Percentiles rank a stretch among this genome's conserved stretches.
These are phyloP conservation scores for Ophiostoma sp. DNA, from an alignment of 2,329 filamentous ascomycete species.

Conservation along the genomic window DNA sequence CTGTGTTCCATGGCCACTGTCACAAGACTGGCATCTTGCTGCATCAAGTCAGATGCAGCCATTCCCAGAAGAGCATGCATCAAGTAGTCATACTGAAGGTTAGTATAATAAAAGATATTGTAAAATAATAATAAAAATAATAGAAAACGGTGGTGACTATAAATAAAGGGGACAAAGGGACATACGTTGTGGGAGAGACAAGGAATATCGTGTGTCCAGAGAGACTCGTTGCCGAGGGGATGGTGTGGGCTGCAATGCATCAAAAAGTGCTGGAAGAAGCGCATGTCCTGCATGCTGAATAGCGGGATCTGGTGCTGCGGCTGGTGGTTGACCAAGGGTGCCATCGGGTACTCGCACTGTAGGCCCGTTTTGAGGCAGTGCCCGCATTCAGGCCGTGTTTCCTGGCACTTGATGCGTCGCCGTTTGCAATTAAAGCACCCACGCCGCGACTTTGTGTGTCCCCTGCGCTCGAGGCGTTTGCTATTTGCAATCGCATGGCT, in stretches of 20 bases:
- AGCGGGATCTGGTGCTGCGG: slow-evolving; percentile 54
- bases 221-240: slow-evolving; percentile 58
- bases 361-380: slow-evolving; percentile 60
- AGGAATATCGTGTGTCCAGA: slow-evolving; percentile 64
- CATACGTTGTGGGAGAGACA: slow-evolving; percentile 60
- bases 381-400: slow-evolving; percentile 57
- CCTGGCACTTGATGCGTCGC: slow-evolving; percentile 63
- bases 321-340: slow-evolving; percentile 49
- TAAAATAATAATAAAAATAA: too few relatives aligned
- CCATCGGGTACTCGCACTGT: slow-evolving; percentile 57
- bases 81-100: slow-evolving; percentile 55
- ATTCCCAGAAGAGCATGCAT: slow-evolving; percentile 67
- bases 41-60: slow-evolving; percentile 59
- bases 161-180: background rate
- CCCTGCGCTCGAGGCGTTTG: slow-evolving; percentile 49
- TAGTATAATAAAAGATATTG: background rate
- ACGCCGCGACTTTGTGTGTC: slow-evolving; percentile 60
- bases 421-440: slow-evolving; percentile 65
- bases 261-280: slow-evolving; percentile 64
- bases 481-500: slow-evolving; percentile 24
- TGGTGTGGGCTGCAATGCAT: slow-evolving; percentile 58
- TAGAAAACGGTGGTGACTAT: too few relatives aligned
- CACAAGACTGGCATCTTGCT: slow-evolving; percentile 46
- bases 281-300: slow-evolving; percentile 60
- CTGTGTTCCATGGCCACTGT: slow-evolving; percentile 59